Evolutionary conservation across 305 asterid species (phyloP), one percentile per base, ranked within the genome.

Genomic region (Striga hermonthica): DNA sequence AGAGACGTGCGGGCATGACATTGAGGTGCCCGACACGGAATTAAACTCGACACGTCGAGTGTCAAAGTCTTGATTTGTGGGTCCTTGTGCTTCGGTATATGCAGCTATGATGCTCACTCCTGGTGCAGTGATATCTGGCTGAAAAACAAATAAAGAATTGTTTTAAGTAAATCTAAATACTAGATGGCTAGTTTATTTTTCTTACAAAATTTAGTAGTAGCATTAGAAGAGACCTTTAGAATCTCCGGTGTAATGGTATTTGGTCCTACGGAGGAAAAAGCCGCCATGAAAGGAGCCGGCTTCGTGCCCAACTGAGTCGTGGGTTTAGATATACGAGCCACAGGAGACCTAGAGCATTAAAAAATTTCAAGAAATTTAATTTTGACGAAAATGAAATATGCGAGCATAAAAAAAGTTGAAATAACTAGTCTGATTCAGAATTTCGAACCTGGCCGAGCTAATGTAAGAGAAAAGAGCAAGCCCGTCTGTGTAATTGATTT

Each of bases 61-160:
- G 72, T 89, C 98, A 60, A 75, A 84, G 48, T 68, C 78, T 79
- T 71, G 78, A 59, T 81, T 74, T 6, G 95, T 74, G 10, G 98
- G 97, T 9, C 88, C 90, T 66, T 78, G 83, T 11, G 86, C 91
- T 76, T 62, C 89, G 0, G 89, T 89, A 48, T 72, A 91, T 9
- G 98, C 97, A 6, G 97, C 95, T 60, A 89, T 78, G 13, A 91
- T 67, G 72, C 85, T 87, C 67, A 91, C 97, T 57, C 98, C 97
- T 0, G 98, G 97, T 22, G 98, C 97, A 39, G 95, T 89, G 44
- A 91, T 83, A 81, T 91, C 98, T 49, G 98, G 98, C 97, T 91
- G 89, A 37, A 69, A 45, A 66, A 22, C 44, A 10, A 5, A 35
- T 22, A 22, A 54, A 43, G 4, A 53, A 13, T 3, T 50, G 57